Base-by-base conservation (phyloP, 2,329 filamentous ascomycete species). In the Venturiaceae sp. region DNA sequence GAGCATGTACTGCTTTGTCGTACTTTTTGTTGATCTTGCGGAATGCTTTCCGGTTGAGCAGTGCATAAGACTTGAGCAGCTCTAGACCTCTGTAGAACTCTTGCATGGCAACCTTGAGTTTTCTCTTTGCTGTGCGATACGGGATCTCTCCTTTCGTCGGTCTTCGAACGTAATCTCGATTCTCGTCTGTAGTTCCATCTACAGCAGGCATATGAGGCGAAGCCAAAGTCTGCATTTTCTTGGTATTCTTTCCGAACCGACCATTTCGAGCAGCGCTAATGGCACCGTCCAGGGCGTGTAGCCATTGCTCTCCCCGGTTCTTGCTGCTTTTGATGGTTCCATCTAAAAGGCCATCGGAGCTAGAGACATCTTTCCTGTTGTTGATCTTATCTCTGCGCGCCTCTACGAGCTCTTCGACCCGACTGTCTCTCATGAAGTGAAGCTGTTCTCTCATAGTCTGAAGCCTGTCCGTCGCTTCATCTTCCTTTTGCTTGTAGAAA, bases 21-120 rank as follows among this genome's bases (percentile, higher is more conserved):
- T 95, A 97, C 73, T 99, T 99, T 72, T 99, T 99, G 74, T 95
- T 96, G 68, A 99, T 90, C 72, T 99, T 99, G 33, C 92, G 86
- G 68, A 97, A 97, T 0, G 91, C 94, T 0, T 90, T 96, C 53
- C 90, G 83, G 70, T 99, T 99, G 14, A 96, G 78, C 23, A 95
- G 75, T 1, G 91, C 87, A 66, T 95, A 99, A 0, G 90, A 88
- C 74, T 96, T 97, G 60, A 99, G 80, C 50, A 97, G 77, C 69
- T 99, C 94, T 14, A 99, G 79, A 0, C 89, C 87, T 21, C 92
- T 86, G 69, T 99, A 97, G 69, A 91, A 96, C 70, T 97, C 94
- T 66, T 95, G 88, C 54, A 97, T 73, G 0, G 94, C 94, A 53
- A 90, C 76, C 72, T 97, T 97, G 58, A 99, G 79, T 74, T 96